Percentiles rank a stretch among this genome's conserved stretches.
Conservation (phyloP, 768 basidiomycete genomes). For the Hericium rajendrae region DNA sequence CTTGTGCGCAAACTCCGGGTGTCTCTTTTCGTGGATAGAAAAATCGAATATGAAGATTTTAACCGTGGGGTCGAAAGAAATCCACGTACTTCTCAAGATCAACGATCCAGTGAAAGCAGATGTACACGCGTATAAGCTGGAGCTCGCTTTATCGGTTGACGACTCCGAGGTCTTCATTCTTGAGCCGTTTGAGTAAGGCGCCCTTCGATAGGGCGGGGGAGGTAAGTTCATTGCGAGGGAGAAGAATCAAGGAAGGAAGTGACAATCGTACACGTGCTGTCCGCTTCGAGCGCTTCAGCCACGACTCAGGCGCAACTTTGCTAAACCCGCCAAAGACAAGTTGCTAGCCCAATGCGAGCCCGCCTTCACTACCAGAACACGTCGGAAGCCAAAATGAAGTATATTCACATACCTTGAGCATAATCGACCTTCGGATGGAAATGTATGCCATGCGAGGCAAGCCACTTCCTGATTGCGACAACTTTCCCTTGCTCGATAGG, state of each 20-base stretch:
- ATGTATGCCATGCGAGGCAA: too few relatives aligned
- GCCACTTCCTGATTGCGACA: too few relatives aligned
- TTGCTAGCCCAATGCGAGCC: too few relatives aligned
- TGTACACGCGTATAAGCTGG: constrained; percentile 59
- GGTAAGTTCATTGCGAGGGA: constrained; percentile 54
- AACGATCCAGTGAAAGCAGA: constrained; percentile 53
- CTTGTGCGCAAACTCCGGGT: constrained; percentile 27
- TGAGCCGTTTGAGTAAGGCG: constrained; percentile 34
- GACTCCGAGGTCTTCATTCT: constrained; percentile 14
- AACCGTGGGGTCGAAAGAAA: neutral
- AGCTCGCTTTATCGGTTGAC: constrained; percentile 48
- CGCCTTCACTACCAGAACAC: too few relatives aligned
- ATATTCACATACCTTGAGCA: too few relatives aligned
- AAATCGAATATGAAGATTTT: neutral
- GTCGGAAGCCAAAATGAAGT: too few relatives aligned
- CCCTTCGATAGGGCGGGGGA: constrained; percentile 29
- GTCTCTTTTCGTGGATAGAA: constrained; percentile 3
- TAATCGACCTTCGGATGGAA: too few relatives aligned
- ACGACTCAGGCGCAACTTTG: constrained; percentile 35
- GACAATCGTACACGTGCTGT: constrained; percentile 38
- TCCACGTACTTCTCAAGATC: constrained; percentile 26
- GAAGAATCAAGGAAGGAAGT: constrained; percentile 56
- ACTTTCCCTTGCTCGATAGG: too few relatives aligned
- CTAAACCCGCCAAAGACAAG: constrained; percentile 31
- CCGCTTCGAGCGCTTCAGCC: constrained; percentile 30